These are phyloP conservation scores for Phaseolus lunatus DNA, from an alignment of 306 rosid species.

Conservation along the genomic window DNA sequence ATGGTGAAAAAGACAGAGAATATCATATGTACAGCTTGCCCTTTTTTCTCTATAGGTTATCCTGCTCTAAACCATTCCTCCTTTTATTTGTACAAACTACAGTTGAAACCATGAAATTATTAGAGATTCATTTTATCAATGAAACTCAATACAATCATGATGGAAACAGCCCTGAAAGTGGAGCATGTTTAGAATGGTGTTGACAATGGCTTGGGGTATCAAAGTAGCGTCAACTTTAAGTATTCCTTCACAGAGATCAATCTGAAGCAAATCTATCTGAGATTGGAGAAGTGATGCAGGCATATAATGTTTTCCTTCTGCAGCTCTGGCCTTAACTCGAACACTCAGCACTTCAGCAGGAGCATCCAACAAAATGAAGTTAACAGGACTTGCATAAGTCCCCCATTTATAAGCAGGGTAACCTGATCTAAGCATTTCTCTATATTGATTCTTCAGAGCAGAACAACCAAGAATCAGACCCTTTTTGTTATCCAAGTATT, in stretches of 20 bases:
- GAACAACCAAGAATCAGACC: conserved; percentile 76
- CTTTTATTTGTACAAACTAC: background rate
- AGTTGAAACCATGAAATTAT: background rate
- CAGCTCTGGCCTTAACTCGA: conserved; percentile 65
- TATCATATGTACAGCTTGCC: background rate
- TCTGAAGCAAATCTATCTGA: conserved; percentile 75
- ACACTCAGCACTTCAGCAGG: conserved; percentile 63
- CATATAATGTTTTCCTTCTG: conserved; percentile 89
- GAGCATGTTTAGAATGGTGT: conserved; percentile 38
- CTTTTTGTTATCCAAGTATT: conserved; percentile 40
- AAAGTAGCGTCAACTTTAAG: conserved; percentile 67
- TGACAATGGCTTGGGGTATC: conserved; percentile 55
- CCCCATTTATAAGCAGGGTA: conserved; percentile 62
- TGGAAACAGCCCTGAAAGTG: conserved; percentile 30
- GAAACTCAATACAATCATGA: conserved; percentile 26
- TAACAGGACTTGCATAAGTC: conserved; percentile 54
- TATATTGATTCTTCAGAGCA: conserved; percentile 73
- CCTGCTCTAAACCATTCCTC: background rate
- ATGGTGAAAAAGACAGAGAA: background rate
- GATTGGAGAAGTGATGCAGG: conserved; percentile 80
- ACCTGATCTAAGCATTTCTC: conserved; percentile 77
- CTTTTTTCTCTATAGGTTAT: background rate
- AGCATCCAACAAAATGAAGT: conserved; percentile 76
- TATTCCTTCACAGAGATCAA: conserved; percentile 70
- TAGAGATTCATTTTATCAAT: background rate